Conservation (phyloP, 345 rosid genomes). For the Geranium rotundifolium region DNA sequence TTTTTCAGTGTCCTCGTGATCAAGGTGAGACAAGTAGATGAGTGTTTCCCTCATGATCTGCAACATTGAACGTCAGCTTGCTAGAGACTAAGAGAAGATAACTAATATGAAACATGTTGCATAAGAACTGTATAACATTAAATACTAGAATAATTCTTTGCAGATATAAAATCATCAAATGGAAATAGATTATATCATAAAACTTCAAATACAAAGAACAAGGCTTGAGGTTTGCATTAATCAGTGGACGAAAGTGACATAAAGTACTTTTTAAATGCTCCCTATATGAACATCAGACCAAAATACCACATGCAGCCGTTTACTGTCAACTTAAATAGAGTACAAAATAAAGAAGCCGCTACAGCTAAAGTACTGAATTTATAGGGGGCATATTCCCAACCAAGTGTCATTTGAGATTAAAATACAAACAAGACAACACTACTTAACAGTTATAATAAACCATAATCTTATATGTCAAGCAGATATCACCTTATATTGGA, state of each 20-base stretch:
- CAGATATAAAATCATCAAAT: background rate
- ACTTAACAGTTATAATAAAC: background rate
- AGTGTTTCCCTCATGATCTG: conserved; percentile 98
- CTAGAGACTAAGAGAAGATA: background rate
- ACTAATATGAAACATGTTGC: background rate
- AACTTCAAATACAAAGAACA: too few relatives aligned
- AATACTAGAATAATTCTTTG: too few relatives aligned
- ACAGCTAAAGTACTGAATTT: too few relatives aligned
- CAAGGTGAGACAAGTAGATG: conserved; percentile 88
- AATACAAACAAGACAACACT: background rate
- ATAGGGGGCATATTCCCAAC: background rate
- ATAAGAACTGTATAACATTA: background rate
- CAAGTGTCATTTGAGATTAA: too few relatives aligned
- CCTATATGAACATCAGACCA: too few relatives aligned
- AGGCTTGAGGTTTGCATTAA: too few relatives aligned
- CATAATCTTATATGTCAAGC: background rate
- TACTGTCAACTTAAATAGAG: too few relatives aligned
- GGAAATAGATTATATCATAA: too few relatives aligned
- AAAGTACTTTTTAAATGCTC: too few relatives aligned
- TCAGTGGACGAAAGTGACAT: too few relatives aligned
- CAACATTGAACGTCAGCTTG: conserved; percentile 15
- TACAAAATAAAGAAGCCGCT: too few relatives aligned
- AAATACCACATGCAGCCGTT: too few relatives aligned
- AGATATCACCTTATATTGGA: conserved; percentile 76
- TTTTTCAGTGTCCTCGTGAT: conserved; percentile 96